Conservation (phyloP, 1,284 basidiomycete species). For the Meripilus lineatus region DNA sequence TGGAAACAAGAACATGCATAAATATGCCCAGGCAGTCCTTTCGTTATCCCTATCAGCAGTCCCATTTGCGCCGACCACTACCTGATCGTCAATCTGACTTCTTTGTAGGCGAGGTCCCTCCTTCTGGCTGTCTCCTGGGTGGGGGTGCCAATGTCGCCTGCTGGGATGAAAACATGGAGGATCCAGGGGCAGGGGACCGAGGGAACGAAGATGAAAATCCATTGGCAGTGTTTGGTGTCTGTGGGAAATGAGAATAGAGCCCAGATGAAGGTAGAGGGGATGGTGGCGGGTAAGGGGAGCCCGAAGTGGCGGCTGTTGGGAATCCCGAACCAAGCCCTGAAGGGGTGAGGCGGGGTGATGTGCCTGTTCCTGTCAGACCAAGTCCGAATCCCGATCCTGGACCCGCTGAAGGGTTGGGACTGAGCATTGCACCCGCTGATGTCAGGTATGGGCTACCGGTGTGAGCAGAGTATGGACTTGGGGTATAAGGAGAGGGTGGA, state of each 20-base stretch:
- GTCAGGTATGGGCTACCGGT: conserved; percentile 11
- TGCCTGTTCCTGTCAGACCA: conserved; percentile 17
- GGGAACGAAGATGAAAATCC: conserved; percentile 25
- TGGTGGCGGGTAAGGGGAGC: conserved; percentile 23
- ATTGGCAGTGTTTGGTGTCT: conserved; percentile 31
- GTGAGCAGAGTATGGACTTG: conserved; percentile 8
- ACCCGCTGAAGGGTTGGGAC: conserved; percentile 24
- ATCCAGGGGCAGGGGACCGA: conserved; percentile 16
- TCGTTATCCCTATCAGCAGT: too few species aligned
- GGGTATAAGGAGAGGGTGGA: conserved; percentile 28
- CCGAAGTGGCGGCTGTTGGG: conserved; percentile 20
- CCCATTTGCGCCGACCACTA: too few species aligned
- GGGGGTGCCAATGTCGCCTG: too few species aligned
- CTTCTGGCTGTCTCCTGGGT: too few species aligned
- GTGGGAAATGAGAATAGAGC: conserved; percentile 33
- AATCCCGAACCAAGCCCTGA: conserved; percentile 10
- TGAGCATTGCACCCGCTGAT: conserved; percentile 11
- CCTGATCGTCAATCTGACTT: conserved; percentile 38
- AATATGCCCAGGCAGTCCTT: too few species aligned
- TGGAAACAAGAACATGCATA: too few species aligned
- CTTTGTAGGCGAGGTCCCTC: too few species aligned
- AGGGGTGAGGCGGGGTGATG: conserved; percentile 13
- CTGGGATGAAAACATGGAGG: too few species aligned
- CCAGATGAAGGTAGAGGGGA: conserved; percentile 20
- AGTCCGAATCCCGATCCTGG: conserved; percentile 30